Conservation (phyloP, 1,284 basidiomycete genomes). For the Coniferiporia weirii region DNA sequence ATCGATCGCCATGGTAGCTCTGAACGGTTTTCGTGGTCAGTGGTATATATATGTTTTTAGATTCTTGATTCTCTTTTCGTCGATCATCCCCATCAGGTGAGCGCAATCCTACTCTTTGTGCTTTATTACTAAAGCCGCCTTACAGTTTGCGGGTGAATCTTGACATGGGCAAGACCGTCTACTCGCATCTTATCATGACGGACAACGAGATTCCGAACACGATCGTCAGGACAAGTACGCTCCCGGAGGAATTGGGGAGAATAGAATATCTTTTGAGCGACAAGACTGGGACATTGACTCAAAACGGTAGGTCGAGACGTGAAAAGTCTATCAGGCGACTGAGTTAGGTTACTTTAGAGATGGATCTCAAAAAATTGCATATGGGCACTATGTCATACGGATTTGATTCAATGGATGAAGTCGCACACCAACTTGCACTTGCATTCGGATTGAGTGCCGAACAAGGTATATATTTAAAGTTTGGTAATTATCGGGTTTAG, state of each 20-base stretch:
- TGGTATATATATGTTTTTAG: conserved; percentile 98
- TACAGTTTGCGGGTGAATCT: conserved; percentile 91
- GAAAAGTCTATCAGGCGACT: background rate
- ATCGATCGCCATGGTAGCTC: conserved; percentile 86
- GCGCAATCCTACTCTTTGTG: conserved; percentile 24
- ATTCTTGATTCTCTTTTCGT: conserved; percentile 96
- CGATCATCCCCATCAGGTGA: conserved; percentile 97
- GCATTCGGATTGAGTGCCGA: conserved; percentile 68
- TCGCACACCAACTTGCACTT: conserved; percentile 79
- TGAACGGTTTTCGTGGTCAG: conserved; percentile 93
- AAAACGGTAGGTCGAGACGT: conserved; percentile 68
- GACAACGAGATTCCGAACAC: conserved; percentile 92
- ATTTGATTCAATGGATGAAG: conserved; percentile 97
- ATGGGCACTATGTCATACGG: conserved; percentile 99
- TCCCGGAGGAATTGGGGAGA: conserved; percentile 94
- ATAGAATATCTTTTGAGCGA: conserved; percentile 96
- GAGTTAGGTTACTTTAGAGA: conserved; percentile 53
- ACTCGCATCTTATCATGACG: conserved; percentile 91
- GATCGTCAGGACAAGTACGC: conserved; percentile 93
- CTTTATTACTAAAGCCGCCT: background rate
- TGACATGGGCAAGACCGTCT: conserved; percentile 99
- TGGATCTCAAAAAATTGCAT: conserved; percentile 98
- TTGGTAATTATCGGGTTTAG: background rate
- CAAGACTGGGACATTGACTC: conserved; percentile 96
- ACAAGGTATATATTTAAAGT: conserved; percentile 29